phyloP scores from a whole-genome alignment of 2,329 filamentous ascomycete genomes.

The Aspergillus aculeatinus region DNA sequence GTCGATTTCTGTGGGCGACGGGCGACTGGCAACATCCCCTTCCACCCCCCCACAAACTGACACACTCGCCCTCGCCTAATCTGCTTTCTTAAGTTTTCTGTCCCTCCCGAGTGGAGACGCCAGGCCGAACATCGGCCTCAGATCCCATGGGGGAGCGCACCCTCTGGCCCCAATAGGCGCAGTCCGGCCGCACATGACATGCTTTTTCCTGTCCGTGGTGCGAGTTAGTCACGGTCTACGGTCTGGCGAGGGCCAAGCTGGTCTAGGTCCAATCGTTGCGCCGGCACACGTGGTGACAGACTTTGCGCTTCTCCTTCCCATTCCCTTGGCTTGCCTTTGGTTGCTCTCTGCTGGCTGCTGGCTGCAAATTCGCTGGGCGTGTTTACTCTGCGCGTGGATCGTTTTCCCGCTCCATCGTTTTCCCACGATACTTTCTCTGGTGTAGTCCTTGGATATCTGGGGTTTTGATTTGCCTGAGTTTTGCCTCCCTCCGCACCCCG shows the following conservation, averaged over 20 bases:
- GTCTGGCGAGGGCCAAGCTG: not conserved
- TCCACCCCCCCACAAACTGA: not conserved
- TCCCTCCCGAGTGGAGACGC: not conserved
- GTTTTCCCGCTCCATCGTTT: slow-evolving; percentile 5
- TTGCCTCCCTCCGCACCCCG: slow-evolving; percentile 1
- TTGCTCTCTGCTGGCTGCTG: no score
- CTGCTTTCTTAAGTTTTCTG: not conserved
- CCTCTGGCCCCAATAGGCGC: not conserved
- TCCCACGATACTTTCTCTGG: not conserved
- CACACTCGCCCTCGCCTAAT: not conserved
- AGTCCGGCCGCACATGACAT: not conserved
- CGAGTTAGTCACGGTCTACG: not conserved
- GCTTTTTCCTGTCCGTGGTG: not conserved
- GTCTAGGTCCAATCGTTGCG: not conserved
- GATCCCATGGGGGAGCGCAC: not conserved
- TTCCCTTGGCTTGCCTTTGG: not conserved
- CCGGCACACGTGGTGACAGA: not conserved
- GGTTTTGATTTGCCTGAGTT: slow-evolving; percentile 3
- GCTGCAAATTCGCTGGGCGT: not conserved
- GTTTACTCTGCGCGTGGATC: not conserved
- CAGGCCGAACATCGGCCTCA: not conserved
- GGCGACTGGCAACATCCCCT: not conserved
- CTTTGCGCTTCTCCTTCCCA: not conserved
- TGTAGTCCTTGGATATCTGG: slow-evolving; percentile 2
- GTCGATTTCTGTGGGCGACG: not conserved